Evolutionary conservation across 2,329 filamentous ascomycete genomes (phyloP), one percentile per base, ranked within the genome.

Genomic region (Leptographium procerum): DNA sequence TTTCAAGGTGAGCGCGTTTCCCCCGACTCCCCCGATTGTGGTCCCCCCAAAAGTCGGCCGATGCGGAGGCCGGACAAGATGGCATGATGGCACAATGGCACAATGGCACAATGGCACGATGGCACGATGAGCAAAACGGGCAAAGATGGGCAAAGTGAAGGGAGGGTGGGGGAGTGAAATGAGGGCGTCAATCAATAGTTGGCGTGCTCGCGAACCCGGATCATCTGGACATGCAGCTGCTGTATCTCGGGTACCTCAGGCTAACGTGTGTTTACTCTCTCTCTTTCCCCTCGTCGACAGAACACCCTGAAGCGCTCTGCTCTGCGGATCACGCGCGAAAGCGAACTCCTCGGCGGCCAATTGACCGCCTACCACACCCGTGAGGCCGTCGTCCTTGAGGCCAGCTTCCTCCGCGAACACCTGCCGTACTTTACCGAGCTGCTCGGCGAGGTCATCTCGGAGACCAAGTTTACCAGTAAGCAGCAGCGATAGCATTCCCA

Each of bases 401-500:
- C 94, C 72, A 95, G 88, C 78, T 99, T 99, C 82, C 84, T 99
- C 65, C 86, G 90, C 71, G 86, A 94, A 72, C 91, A 99, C 72
- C 85, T 99, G 65, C 94, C 94, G 66, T 99, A 97, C 83, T 99
- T 96, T 74, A 84, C 91, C 69, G 94, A 99, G 80, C 82, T 99
- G 65, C 83, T 99, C 66, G 90, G 87, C 69, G 95, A 99, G 80
- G 88, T 96, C 68, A 81, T 94, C 69, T 85, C 87, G 62, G 79
- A 89, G 75, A 95, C 92, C 66, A 94, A 90, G 77, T 99, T 89
- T 73, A 84, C 85, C 64, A 79, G 85, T 88, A 75, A 75, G 83
- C n/a, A n/a, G n/a, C n/a, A n/a, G n/a, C n/a, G n/a, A n/a, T n/a
- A n/a, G n/a, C n/a, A n/a, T n/a, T n/a, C n/a, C n/a, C n/a, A n/a